Evolutionary conservation across 2,329 filamentous ascomycete species (phyloP), one percentile per base, ranked within the genome.

Genomic region (Bimuria novae-zelandiae): DNA sequence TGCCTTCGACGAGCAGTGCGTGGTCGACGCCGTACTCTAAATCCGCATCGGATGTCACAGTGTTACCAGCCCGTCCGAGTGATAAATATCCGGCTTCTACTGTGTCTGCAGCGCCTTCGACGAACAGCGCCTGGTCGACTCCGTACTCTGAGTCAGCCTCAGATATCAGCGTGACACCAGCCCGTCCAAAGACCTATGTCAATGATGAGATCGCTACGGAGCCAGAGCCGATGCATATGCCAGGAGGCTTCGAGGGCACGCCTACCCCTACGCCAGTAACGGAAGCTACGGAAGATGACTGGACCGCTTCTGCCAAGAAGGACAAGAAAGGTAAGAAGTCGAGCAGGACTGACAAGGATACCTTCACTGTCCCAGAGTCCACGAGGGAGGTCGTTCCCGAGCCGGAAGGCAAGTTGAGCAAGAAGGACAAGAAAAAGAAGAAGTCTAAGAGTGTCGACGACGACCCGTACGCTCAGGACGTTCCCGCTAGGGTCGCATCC

Each of bases 201-300:
- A 70, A 71, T 54, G 61, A 59, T 51, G 61, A 72, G 59, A 41
- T 62, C 56, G 57, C 62, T 48, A 76, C 77, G 16, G 85, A 86
- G 3, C 82, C 84, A 3, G 86, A 87, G 62, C 82, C 82, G 12
- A 66, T 78, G 37, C 79, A 83, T 51, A 83, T 88, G 70, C 86
- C 87, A 21, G 88, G 87, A 17, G 76, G 81, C 8, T 92, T 89
- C 55, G 70, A 77, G 36, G 76, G 77, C 6, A 56, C 69, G 37
- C 75, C 55, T 7, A 35, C 65, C 61, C 75, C 55, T 7, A 35
- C 65, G 61, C 45, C 63, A 62, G 29, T 35, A 27, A 41, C 61
- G 65, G 55, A 70, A 75, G 76, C 48, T 2, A 43, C 49, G 16
- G 55, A 62, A 21, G 57, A 64, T 30, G 61, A 64, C 3, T 60